Conservation (phyloP, 2,329 filamentous ascomycete genomes). For the Pseudohalonectria lignicola region DNA sequence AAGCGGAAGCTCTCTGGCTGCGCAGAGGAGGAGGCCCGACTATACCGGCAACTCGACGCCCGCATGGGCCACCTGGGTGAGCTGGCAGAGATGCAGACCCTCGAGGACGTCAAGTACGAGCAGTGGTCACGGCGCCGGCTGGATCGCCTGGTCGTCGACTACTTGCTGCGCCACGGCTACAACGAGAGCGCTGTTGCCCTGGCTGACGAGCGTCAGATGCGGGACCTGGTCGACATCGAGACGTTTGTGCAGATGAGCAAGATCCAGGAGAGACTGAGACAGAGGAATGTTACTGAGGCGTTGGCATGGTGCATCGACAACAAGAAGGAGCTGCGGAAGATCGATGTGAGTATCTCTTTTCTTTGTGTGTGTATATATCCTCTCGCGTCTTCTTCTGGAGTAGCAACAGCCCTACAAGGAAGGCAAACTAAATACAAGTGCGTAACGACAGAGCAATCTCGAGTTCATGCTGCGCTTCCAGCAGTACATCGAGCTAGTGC, state of each 20-base stretch:
- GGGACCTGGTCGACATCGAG: slow-evolving; percentile 75
- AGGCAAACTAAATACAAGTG: too few relatives aligned
- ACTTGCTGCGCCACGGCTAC: slow-evolving; percentile 77
- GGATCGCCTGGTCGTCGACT: slow-evolving; percentile 83
- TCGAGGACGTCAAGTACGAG: slow-evolving; percentile 91
- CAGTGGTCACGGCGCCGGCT: slow-evolving; percentile 74
- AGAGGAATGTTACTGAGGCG: slow-evolving; percentile 65
- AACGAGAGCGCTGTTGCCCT: slow-evolving; percentile 64
- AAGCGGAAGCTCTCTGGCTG: slow-evolving; percentile 76
- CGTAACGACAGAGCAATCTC: slow-evolving; percentile 61
- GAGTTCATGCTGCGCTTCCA: slow-evolving; percentile 91
- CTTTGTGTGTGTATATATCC: too few relatives aligned
- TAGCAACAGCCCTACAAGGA: too few relatives aligned
- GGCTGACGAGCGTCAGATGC: slow-evolving; percentile 63
- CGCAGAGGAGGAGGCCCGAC: slow-evolving; percentile 66
- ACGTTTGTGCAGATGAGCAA: slow-evolving; percentile 75
- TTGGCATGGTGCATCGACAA: slow-evolving; percentile 89
- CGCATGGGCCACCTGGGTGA: slow-evolving; percentile 73
- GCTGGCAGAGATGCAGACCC: slow-evolving; percentile 65
- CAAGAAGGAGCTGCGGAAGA: slow-evolving; percentile 82
- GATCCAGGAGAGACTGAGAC: slow-evolving; percentile 62
- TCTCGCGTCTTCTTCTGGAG: too few relatives aligned
- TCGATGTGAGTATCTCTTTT: slow-evolving; percentile 47
- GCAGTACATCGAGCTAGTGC: slow-evolving; percentile 86
- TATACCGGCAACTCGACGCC: slow-evolving; percentile 66